Evolutionary conservation across 768 basidiomycete species (phyloP).

Genomic region (Coprinopsis marcescibilis): DNA sequence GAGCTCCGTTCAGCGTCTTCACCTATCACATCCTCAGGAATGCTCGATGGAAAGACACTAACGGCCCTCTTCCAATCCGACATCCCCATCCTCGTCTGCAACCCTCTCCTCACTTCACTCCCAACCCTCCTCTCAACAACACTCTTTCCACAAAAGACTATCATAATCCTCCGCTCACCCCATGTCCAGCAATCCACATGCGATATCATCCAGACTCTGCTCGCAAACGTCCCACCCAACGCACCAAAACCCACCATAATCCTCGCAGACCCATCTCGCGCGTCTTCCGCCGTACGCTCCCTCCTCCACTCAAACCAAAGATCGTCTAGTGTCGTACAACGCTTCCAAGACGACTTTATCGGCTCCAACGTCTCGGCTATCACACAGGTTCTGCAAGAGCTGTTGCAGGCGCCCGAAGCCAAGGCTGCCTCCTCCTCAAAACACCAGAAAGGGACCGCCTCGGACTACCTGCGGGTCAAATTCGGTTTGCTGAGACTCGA

Average conservation of each 20-base stretch:
- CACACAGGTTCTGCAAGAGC: slow-evolving; percentile 30
- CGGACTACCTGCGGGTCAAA: slow-evolving; percentile 26
- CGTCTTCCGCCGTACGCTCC: slow-evolving; percentile 46
- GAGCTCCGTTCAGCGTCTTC: slow-evolving; percentile 28
- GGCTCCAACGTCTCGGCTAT: slow-evolving; percentile 54
- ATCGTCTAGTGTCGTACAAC: slow-evolving; percentile 49
- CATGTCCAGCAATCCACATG: slow-evolving; percentile 8
- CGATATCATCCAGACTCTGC: slow-evolving; percentile 14
- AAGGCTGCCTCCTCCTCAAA: slow-evolving; percentile 7
- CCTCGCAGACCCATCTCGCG: slow-evolving; percentile 55
- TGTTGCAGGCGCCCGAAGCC: slow-evolving; percentile 12
- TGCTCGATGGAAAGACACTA: slow-evolving; percentile 5
- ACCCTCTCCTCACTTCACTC: slow-evolving; percentile 39
- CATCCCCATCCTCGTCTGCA: slow-evolving; percentile 57
- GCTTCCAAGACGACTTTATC: slow-evolving; percentile 57
- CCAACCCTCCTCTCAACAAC: slow-evolving; percentile 23
- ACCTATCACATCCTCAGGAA: slow-evolving; percentile 11
- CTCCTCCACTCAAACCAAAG: slow-evolving; percentile 37
- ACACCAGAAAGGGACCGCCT: slow-evolving; percentile 3
- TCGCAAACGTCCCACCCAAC: slow-evolving; percentile 15
- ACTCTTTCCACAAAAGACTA: slow-evolving; percentile 34
- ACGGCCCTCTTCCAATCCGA: slow-evolving; percentile 41
- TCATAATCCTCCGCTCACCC: slow-evolving; percentile 30
- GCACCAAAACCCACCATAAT: slow-evolving; percentile 26
- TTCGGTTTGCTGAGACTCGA: slow-evolving; percentile 34